These are phyloP conservation scores for Skeletonema marinoi DNA, from an alignment of 108 stramenopile genomes.

Conservation along the genomic window DNA sequence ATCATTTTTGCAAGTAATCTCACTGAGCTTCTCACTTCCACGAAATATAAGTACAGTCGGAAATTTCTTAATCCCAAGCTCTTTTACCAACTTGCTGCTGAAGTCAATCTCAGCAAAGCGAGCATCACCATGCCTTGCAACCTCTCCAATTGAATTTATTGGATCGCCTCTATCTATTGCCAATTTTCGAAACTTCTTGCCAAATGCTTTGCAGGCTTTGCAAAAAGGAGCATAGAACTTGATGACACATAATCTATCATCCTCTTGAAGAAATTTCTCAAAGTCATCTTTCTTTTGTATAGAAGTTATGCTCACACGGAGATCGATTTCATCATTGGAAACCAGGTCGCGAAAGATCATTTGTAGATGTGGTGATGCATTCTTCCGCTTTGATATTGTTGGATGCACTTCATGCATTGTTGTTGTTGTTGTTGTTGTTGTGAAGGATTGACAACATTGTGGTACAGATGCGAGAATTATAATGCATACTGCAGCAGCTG, in stretches of 20 bases:
- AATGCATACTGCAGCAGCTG: neutral
- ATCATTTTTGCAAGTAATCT: conserved; percentile 32
- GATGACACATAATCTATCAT: conserved; percentile 37
- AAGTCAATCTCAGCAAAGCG: conserved; percentile 75
- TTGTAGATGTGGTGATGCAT: neutral
- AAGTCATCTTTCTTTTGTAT: conserved; percentile 30
- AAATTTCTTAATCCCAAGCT: conserved; percentile 57
- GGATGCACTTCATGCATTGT: neutral
- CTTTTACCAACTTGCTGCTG: conserved; percentile 58
- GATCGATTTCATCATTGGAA: conserved; percentile 33
- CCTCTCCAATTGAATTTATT: conserved; percentile 27
- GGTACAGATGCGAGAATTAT: neutral
- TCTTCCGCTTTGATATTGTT: neutral
- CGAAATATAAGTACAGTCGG: conserved; percentile 61
- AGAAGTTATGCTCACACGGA: conserved; percentile 16
- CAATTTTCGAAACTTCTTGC: conserved; percentile 38
- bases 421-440: neutral
- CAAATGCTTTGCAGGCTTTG: conserved; percentile 47
- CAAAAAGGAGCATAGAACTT: conserved; percentile 46
- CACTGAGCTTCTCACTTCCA: conserved; percentile 18
- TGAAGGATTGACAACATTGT: neutral
- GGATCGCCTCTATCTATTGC: conserved; percentile 35
- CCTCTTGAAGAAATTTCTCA: conserved; percentile 24
- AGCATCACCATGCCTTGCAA: conserved; percentile 42
- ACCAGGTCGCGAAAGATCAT: conserved; percentile 37